A percentile compares a stretch with the other conserved stretches of the same genome.
Evolutionary conservation across 805 yeast species (phyloP).

Genomic region (Candida loeiensis): DNA sequence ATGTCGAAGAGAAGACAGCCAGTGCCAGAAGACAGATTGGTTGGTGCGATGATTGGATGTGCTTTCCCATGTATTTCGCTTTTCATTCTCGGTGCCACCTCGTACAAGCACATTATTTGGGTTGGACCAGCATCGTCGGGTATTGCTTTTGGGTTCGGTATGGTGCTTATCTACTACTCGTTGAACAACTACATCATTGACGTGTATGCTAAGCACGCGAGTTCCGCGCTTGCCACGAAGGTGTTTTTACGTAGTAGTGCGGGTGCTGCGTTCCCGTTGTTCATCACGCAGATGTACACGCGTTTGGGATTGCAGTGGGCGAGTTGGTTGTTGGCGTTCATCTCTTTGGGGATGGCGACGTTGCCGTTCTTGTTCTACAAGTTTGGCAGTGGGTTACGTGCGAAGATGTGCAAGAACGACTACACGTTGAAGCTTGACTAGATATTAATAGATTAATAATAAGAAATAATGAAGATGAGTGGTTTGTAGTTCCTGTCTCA

Average conservation of each 20-base stretch:
- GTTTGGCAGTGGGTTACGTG: conserved; percentile 63
- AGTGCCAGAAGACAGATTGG: conserved; percentile 73
- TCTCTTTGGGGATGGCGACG: conserved; percentile 70
- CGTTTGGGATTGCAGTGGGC: conserved; percentile 78
- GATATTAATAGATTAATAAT: neutral
- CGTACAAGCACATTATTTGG: conserved; percentile 63
- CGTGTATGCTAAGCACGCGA: conserved; percentile 79
- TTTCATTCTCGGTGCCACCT: conserved; percentile 78
- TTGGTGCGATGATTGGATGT: conserved; percentile 80
- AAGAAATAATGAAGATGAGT: neutral
- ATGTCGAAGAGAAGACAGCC: conserved; percentile 55
- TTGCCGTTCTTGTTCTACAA: conserved; percentile 70
- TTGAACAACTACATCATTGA: conserved; percentile 83
- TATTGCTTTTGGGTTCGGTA: conserved; percentile 57
- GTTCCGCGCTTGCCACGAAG: conserved; percentile 77
- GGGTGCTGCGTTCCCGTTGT: conserved; percentile 83
- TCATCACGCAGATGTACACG: conserved; percentile 77
- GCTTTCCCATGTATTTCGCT: conserved; percentile 80
- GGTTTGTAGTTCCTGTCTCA: no score
- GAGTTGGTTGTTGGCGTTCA: conserved; percentile 71
- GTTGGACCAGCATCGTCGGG: conserved; percentile 62
- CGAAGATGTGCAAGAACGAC: conserved; percentile 63
- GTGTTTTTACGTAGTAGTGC: conserved; percentile 78
- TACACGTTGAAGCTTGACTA: conserved; percentile 27
- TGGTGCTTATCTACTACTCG: conserved; percentile 58